Conservation (phyloP, 2,329 filamentous ascomycete species). For the Colletotrichum echinochloae region DNA sequence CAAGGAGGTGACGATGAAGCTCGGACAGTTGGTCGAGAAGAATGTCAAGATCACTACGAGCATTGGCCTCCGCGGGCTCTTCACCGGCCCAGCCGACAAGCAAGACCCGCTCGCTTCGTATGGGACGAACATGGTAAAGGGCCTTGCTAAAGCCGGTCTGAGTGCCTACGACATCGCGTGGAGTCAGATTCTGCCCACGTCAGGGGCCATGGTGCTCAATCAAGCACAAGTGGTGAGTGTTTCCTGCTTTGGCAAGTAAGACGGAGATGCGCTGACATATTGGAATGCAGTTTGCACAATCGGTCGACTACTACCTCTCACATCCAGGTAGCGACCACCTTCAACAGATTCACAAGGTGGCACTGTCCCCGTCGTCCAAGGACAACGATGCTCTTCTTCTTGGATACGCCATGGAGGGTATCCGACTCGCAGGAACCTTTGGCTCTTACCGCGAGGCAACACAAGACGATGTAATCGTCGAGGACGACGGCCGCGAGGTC, state of each 20-base stretch:
- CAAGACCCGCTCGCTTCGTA: constrained; percentile 70
- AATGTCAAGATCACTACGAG: constrained; percentile 71
- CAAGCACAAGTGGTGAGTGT: constrained; percentile 73
- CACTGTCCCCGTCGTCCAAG: constrained; percentile 64
- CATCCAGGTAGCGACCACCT: constrained; percentile 66
- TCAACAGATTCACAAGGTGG: constrained; percentile 70
- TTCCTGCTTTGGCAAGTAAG: too few species aligned
- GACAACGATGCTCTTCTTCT: constrained; percentile 73
- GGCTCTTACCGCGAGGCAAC: constrained; percentile 70
- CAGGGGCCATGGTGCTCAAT: constrained; percentile 75
- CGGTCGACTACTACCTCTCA: constrained; percentile 79
- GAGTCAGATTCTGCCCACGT: constrained; percentile 76
- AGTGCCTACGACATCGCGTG: constrained; percentile 75
- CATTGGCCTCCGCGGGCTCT: constrained; percentile 61
- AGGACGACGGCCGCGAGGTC: constrained; percentile 65
- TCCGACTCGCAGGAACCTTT: constrained; percentile 74
- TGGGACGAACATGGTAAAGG: constrained; percentile 74
- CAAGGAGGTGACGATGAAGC: constrained; percentile 66
- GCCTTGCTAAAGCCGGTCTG: constrained; percentile 72
- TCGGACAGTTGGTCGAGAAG: constrained; percentile 72
- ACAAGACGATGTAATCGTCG: constrained; percentile 56
- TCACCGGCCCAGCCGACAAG: constrained; percentile 63
- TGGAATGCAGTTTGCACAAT: constrained; percentile 71
- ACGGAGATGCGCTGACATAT: constrained; percentile 40
- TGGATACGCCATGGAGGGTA: constrained; percentile 78